Conservation (phyloP, 2,329 filamentous ascomycete species). For the Graphiopsis chlorocephala region DNA sequence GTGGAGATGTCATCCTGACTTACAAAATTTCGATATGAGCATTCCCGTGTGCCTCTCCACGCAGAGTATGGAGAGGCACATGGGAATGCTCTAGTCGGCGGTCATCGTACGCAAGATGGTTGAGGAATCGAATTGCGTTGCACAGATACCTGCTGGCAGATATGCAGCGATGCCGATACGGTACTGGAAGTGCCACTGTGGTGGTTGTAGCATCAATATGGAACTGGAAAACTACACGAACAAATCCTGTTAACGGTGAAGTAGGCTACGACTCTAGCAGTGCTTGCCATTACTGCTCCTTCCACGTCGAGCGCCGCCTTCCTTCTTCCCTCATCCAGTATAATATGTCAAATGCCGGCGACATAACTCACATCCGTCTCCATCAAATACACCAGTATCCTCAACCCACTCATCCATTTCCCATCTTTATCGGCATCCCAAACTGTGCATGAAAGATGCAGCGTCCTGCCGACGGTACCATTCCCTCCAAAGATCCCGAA, state of each 20-base stretch:
- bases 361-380: background rate
- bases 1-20: background rate
- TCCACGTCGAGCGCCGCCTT: background rate
- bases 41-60: too few relatives aligned
- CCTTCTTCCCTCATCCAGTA: background rate
- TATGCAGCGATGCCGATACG: background rate
- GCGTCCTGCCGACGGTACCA: background rate
- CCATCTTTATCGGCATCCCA: slow-evolving; percentile 1
- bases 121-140: background rate
- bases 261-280: background rate
- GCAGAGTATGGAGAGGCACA: background rate
- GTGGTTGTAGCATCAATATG: background rate
- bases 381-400: background rate
- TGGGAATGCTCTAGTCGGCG: background rate
- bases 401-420: background rate
- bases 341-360: too few relatives aligned
- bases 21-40: background rate
- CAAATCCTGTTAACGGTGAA: background rate
- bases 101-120: background rate
- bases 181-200: background rate
- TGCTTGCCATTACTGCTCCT: background rate
- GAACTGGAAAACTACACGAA: background rate
- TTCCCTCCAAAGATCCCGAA: background rate
- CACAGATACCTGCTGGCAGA: background rate
- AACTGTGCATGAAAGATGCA: slow-evolving; percentile 11